Evolutionary conservation across 164 flowering plant genomes (phyloP).

Genomic region (Magnolia officinalis): DNA sequence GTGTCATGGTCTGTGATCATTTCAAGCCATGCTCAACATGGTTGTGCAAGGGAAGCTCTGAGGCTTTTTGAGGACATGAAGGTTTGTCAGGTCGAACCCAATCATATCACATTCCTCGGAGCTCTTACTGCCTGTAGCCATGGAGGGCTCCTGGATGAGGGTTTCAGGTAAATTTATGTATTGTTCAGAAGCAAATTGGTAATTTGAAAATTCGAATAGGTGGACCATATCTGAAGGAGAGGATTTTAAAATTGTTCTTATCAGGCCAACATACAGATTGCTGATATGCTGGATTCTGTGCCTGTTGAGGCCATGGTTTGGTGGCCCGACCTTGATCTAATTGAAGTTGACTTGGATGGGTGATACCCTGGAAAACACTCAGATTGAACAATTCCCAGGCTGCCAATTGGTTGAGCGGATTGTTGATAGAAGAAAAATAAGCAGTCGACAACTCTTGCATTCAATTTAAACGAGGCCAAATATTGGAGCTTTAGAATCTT

Average conservation of each 20-base stretch:
- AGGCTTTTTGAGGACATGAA: conserved; percentile 44
- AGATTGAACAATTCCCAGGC: background rate
- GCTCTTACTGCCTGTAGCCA: conserved; percentile 66
- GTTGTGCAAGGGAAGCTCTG: conserved; percentile 46
- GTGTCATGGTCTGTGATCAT: conserved; percentile 61
- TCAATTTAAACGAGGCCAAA: too few species aligned
- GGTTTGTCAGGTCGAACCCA: conserved; percentile 35
- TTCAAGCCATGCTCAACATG: conserved; percentile 54
- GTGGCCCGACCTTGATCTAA: background rate
- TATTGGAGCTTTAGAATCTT: background rate
- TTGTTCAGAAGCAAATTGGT: background rate
- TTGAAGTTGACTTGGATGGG: background rate
- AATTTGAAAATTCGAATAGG: background rate
- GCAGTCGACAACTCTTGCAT: too few species aligned
- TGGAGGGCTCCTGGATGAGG: conserved; percentile 62
- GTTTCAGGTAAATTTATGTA: conserved; percentile 30
- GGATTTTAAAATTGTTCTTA: background rate
- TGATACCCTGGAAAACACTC: background rate
- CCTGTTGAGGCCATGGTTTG: background rate
- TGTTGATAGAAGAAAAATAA: too few species aligned
- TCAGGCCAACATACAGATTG: background rate
- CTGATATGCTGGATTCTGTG: too few species aligned
- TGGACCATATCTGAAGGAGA: background rate
- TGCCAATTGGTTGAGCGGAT: too few species aligned
- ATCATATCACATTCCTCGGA: conserved; percentile 46